Conservation (phyloP, 148 eudicot species). For the Polygonum aviculare region DNA sequence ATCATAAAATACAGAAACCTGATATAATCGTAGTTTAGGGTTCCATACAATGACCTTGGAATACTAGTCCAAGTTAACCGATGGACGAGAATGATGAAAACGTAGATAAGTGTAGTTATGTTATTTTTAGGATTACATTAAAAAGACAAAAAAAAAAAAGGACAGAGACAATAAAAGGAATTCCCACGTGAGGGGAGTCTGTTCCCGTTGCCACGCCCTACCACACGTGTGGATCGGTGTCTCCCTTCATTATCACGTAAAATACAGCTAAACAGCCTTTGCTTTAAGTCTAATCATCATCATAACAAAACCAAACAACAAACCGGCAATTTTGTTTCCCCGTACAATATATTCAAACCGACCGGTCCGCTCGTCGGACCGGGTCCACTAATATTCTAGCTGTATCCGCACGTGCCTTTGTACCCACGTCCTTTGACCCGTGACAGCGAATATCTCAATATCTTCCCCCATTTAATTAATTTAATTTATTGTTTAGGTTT, state of each 20-base stretch:
- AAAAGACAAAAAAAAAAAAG: background rate
- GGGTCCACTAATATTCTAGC: background rate
- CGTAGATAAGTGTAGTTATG: too few species aligned
- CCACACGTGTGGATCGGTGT: conserved; percentile 5
- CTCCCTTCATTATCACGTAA: background rate
- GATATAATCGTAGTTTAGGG: too few species aligned
- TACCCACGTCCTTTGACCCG: background rate
- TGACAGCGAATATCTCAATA: conserved; percentile 1
- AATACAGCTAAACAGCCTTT: background rate
- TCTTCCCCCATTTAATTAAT: background rate
- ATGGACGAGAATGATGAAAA: too few species aligned
- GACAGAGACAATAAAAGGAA: background rate
- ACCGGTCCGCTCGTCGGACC: background rate
- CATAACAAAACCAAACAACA: background rate
- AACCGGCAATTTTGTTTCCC: background rate
- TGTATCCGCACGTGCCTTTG: conserved; percentile 10
- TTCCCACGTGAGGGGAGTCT: background rate
- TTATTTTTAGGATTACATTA: too few species aligned
- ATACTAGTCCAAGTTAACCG: too few species aligned
- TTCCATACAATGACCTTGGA: too few species aligned
- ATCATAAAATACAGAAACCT: too few species aligned
- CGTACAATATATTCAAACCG: background rate
- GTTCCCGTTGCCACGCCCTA: background rate
- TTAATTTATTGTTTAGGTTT: background rate
- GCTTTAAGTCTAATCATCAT: too few species aligned